Conservation (phyloP, 331 rosid genomes). For the Pyracantha coccinea region DNA sequence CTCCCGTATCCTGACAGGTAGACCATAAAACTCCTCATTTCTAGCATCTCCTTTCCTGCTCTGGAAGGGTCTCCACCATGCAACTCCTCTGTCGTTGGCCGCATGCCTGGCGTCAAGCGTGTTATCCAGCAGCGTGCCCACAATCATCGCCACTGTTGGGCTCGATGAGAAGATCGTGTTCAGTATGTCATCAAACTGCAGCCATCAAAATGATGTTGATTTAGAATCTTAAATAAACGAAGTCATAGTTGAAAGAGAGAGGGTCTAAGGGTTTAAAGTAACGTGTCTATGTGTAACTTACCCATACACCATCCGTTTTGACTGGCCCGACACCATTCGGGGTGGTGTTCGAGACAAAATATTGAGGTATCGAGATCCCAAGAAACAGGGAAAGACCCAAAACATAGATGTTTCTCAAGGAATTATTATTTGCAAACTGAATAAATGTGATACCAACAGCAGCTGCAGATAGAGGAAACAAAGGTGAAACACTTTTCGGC, state of each 20-base stretch:
- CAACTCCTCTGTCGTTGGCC: constrained; percentile 58
- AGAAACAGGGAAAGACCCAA: constrained; percentile 80
- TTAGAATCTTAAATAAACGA: too few species aligned
- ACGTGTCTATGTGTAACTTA: too few species aligned
- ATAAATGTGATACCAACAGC: constrained; percentile 76
- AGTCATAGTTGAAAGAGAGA: too few species aligned
- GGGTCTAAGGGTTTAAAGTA: too few species aligned
- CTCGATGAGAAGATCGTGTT: constrained; percentile 89
- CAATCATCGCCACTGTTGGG: constrained; percentile 70
- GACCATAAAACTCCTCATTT: constrained; percentile 66
- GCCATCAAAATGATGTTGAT: not conserved
- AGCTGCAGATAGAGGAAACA: constrained; percentile 40
- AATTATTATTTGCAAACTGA: constrained; percentile 76
- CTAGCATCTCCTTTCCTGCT: constrained; percentile 65
- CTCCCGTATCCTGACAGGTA: constrained; percentile 58
- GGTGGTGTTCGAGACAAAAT: constrained; percentile 50
- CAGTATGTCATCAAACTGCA: constrained; percentile 78
- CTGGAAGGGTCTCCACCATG: constrained; percentile 90
- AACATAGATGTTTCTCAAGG: constrained; percentile 75
- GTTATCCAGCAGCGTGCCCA: constrained; percentile 73
- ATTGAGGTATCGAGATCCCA: constrained; percentile 85
- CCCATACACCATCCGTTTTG: too few species aligned
- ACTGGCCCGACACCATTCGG: not conserved
- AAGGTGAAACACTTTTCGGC: not conserved
- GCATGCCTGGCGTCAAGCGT: constrained; percentile 48